Conservation (phyloP, 768 basidiomycete species). For the Phlebiopsis gigantea region DNA sequence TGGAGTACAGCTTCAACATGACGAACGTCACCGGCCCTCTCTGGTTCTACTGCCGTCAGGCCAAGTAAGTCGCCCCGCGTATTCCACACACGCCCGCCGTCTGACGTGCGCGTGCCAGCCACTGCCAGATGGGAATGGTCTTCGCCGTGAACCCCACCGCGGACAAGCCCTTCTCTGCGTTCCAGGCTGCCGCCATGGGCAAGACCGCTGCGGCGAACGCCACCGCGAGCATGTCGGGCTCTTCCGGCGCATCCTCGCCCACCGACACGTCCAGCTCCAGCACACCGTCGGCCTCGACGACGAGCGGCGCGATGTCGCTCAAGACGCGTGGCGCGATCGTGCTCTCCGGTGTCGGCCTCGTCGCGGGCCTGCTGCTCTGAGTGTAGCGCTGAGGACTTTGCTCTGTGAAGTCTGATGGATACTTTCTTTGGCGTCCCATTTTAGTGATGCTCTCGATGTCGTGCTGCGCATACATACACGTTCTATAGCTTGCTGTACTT, state of each 20-base stretch:
- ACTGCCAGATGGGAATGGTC: conserved; percentile 55
- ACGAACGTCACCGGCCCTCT: conserved; percentile 41
- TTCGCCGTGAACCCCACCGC: conserved; percentile 51
- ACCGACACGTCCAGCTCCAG: conserved; percentile 1
- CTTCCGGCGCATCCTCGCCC: conserved; percentile 16
- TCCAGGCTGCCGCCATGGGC: conserved; percentile 29
- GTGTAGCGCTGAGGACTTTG: not conserved
- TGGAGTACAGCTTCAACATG: conserved; percentile 43
- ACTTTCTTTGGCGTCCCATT: not conserved
- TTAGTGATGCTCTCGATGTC: not conserved
- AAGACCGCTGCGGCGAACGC: conserved; percentile 10
- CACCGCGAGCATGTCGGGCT: conserved; percentile 16
- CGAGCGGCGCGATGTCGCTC: not conserved
- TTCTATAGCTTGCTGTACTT: not conserved
- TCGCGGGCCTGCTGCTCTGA: conserved; percentile 8
- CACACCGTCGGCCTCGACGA: conserved; percentile 6
- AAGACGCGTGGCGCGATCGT: conserved; percentile 4
- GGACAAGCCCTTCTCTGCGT: conserved; percentile 39
- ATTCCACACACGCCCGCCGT: conserved; percentile 17
- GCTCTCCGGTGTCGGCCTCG: conserved; percentile 7
- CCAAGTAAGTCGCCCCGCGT: conserved; percentile 22
- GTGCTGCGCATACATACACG: conserved; percentile 3
- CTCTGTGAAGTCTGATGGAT: not conserved
- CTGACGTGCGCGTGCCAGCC: conserved; percentile 22
- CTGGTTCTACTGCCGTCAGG: conserved; percentile 62